Evolutionary conservation across 2,329 filamentous ascomycete species (phyloP).

Genomic region (Exophiala dermatitidis): DNA sequence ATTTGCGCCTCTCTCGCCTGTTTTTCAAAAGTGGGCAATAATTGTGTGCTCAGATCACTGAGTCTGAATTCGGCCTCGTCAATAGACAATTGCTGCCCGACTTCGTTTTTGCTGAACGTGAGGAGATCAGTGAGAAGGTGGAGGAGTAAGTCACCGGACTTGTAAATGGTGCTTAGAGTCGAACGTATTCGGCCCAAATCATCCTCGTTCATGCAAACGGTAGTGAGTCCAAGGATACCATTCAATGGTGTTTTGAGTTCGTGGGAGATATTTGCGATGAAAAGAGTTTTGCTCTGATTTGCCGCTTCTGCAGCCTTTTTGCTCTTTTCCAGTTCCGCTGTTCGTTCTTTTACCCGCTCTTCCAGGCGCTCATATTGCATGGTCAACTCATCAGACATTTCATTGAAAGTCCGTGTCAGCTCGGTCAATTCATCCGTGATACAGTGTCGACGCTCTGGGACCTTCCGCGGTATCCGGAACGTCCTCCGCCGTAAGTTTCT

Average conservation of each 20-base stretch:
- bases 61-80: slow-evolving; percentile 81
- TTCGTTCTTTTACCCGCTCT: slow-evolving; percentile 74
- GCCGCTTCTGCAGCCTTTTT: slow-evolving; percentile 91
- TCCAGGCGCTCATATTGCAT: slow-evolving; percentile 81
- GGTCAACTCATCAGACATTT: slow-evolving; percentile 84
- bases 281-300: slow-evolving; percentile 93
- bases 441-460: slow-evolving; percentile 65
- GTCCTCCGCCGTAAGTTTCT: slow-evolving; percentile 25
- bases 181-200: slow-evolving; percentile 71
- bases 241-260: slow-evolving; percentile 92
- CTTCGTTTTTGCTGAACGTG: slow-evolving; percentile 92
- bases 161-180: slow-evolving; percentile 80
- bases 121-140: slow-evolving; percentile 83
- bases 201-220: slow-evolving; percentile 86
- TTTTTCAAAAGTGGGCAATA: slow-evolving; percentile 81
- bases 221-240: slow-evolving; percentile 89
- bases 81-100: slow-evolving; percentile 71
- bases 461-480: slow-evolving; percentile 80
- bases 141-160: slow-evolving; percentile 73
- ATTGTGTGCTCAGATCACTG: slow-evolving; percentile 74
- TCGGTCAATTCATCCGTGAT: slow-evolving; percentile 81
- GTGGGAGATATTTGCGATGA: slow-evolving; percentile 87
- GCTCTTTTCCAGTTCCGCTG: slow-evolving; percentile 75
- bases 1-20: slow-evolving; percentile 76
- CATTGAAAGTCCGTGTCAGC: slow-evolving; percentile 77